These are phyloP conservation scores for Gynochthodes officinalis DNA, from an alignment of 257 asterid genomes.

Conservation along the genomic window DNA sequence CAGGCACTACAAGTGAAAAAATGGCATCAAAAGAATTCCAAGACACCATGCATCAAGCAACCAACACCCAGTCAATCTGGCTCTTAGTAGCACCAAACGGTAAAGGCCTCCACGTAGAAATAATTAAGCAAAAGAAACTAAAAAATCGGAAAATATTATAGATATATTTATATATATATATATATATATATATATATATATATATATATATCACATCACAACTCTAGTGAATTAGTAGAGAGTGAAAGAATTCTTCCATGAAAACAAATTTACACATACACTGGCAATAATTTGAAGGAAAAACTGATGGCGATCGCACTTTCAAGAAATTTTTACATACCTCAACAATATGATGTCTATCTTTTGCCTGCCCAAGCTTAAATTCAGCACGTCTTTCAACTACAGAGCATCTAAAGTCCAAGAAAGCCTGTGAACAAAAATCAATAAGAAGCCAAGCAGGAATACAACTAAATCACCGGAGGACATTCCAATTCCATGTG, in stretches of 20 bases:
- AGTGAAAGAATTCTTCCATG: not conserved
- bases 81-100: not conserved
- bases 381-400: slow-evolving; percentile 85
- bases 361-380: slow-evolving; percentile 83
- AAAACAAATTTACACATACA: not conserved
- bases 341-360: slow-evolving; percentile 91
- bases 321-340: slow-evolving; percentile 31
- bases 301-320: not conserved
- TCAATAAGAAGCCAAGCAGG: slow-evolving; percentile 4
- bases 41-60: not conserved
- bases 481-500: not conserved
- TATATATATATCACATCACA: too few relatives aligned
- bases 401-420: slow-evolving; percentile 89
- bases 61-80: not conserved
- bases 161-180: too few relatives aligned
- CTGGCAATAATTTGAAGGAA: not conserved
- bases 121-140: not conserved
- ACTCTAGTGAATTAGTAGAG: slow-evolving; percentile 5
- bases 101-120: not conserved
- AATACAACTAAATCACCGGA: not conserved
- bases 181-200: too few relatives aligned
- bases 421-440: slow-evolving; percentile 64
- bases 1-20: slow-evolving; percentile 1
- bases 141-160: not conserved
- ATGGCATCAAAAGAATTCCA: not conserved